Evolutionary conservation across 73 alveolate genomes (phyloP).

Genomic region (Paramecium pentaurelia): DNA sequence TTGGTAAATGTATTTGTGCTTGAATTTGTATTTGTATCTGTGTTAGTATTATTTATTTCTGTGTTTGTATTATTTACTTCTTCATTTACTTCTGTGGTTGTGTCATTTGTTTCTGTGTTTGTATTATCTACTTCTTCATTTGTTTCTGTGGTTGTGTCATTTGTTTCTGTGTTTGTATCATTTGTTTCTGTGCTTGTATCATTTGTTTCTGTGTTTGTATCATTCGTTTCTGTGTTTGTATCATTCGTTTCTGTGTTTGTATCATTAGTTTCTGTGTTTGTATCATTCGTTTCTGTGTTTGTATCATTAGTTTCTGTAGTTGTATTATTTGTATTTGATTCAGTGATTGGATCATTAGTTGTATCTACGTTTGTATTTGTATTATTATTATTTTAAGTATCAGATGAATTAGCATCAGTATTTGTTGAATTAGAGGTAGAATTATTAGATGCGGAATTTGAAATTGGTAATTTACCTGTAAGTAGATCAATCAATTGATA

Average conservation of each 20-base stretch:
- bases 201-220: no score
- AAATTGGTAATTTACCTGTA: background rate
- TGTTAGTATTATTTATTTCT: no score
- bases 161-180: background rate
- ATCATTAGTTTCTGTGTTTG: no score
- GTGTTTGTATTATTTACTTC: no score
- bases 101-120: no score
- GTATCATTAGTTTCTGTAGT: background rate
- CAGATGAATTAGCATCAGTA: background rate
- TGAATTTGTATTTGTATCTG: no score
- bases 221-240: no score
- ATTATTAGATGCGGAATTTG: background rate
- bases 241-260: no score
- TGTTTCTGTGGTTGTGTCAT: no score
- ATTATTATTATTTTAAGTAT: background rate
- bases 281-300: background rate
- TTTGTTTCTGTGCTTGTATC: background rate
- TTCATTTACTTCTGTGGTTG: no score
- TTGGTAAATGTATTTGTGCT: no score
- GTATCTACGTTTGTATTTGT: background rate
- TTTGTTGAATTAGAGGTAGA: background rate
- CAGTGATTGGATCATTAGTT: background rate
- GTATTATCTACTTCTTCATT: no score
- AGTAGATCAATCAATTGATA: background rate
- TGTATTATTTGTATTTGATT: background rate